Percentiles rank a stretch among this genome's conserved stretches.
phyloP scores from a whole-genome alignment of 495 filamentous ascomycete species.

The Aspergillus cavernicola region DNA sequence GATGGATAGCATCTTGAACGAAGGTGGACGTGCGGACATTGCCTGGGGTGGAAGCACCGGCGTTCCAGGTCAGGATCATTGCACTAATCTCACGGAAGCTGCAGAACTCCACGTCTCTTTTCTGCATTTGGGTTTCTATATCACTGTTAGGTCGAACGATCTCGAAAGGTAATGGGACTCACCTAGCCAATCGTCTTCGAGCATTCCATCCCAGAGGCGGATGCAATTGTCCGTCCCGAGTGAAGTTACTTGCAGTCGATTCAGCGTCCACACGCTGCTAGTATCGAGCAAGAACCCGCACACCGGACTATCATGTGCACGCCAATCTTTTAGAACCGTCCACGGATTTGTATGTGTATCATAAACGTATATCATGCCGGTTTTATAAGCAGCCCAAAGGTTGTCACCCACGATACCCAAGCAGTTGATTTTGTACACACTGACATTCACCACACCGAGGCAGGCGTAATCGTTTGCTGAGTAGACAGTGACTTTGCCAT shows the following conservation, averaged over 20 bases:
- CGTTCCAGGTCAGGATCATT: constrained; percentile 90
- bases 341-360: constrained; percentile 79
- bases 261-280: constrained; percentile 82
- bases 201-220: constrained; percentile 86
- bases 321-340: constrained; percentile 91
- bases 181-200: constrained; percentile 91
- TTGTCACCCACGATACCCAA: constrained; percentile 77
- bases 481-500: constrained; percentile 93
- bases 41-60: constrained; percentile 83
- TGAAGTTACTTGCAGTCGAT: constrained; percentile 81
- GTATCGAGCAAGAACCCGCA: constrained; percentile 71
- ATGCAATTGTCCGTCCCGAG: constrained; percentile 84
- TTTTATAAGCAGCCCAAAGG: constrained; percentile 93
- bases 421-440: constrained; percentile 92
- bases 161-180: constrained; percentile 19
- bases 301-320: constrained; percentile 79
- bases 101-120: constrained; percentile 75
- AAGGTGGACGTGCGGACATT: constrained; percentile 74
- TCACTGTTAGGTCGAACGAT: constrained; percentile 22
- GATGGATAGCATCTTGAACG: constrained; percentile 68
- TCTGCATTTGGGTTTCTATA: constrained; percentile 78
- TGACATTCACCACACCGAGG: constrained; percentile 73
- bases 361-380: constrained; percentile 92
- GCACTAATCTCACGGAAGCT: constrained; percentile 75
- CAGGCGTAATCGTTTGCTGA: constrained; percentile 71